Evolutionary conservation across 495 filamentous ascomycete species (phyloP).

Genomic region (Amphirosellinia nigrospora): DNA sequence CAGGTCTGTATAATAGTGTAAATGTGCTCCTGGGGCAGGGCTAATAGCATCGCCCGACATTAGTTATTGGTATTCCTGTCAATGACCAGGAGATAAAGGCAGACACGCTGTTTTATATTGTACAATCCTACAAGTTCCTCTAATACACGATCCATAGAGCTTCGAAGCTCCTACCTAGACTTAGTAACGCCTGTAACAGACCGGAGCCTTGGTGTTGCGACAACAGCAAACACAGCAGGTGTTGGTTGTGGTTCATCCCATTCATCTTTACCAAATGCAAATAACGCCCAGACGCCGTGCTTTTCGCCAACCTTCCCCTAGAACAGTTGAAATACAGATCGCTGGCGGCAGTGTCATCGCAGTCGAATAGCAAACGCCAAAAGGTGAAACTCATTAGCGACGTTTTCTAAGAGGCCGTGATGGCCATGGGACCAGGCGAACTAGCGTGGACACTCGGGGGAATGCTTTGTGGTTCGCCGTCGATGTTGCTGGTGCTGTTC

Average conservation of each 20-base stretch:
- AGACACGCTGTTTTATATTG: slow-evolving; percentile 18
- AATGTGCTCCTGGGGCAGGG: too few relatives aligned
- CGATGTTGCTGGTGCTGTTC: slow-evolving; percentile 67
- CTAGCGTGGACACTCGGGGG: slow-evolving; percentile 47
- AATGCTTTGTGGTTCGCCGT: slow-evolving; percentile 52
- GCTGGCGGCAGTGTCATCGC: background rate
- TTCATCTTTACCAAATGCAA: slow-evolving; percentile 11
- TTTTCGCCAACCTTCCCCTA: slow-evolving; percentile 26
- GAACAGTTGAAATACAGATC: slow-evolving; percentile 24
- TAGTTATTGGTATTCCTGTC: background rate
- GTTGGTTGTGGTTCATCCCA: background rate
- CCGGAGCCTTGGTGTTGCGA: background rate
- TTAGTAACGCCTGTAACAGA: background rate
- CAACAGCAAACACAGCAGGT: background rate
- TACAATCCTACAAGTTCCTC: slow-evolving; percentile 18
- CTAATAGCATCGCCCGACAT: background rate
- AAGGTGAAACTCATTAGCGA: background rate
- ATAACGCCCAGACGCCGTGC: slow-evolving; percentile 23
- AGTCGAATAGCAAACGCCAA: slow-evolving; percentile 12
- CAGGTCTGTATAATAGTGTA: background rate
- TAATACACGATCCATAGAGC: background rate
- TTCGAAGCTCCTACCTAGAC: background rate
- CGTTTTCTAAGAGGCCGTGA: slow-evolving; percentile 37
- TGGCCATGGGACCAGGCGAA: slow-evolving; percentile 51
- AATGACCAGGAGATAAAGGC: background rate